phyloP scores from a whole-genome alignment of 1,139 yeast species.

The Pneumocystis canis region DNA sequence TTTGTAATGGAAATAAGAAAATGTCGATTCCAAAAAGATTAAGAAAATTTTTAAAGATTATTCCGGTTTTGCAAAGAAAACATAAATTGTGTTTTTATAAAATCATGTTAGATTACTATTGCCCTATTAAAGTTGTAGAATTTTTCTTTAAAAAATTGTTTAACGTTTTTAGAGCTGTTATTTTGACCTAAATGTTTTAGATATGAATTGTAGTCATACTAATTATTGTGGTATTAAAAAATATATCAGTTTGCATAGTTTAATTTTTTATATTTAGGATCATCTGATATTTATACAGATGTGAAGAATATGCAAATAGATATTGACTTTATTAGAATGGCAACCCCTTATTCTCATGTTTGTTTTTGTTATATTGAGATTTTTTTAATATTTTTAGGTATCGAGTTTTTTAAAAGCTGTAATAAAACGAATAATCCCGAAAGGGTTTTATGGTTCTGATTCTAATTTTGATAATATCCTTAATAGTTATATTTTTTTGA shows the following conservation, averaged over 20 bases:
- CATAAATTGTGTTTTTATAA: constrained; percentile 16
- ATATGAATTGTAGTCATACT: background rate
- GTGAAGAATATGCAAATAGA: constrained; percentile 9
- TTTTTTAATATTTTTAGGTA: constrained; percentile 2
- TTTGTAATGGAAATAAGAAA: background rate
- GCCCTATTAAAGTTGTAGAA: constrained; percentile 10
- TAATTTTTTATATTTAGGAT: constrained; percentile 5
- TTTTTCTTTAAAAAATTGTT: background rate
- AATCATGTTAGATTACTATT: constrained; percentile 16
- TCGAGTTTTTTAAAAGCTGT: constrained; percentile 6
- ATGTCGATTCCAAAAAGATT: constrained; percentile 7
- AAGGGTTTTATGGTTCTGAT: constrained; percentile 21
- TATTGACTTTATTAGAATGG: constrained; percentile 21
- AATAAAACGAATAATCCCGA: constrained; percentile 1
- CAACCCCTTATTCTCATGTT: background rate
- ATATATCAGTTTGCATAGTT: constrained; percentile 5
- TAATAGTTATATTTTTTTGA: background rate
- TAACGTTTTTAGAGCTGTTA: background rate
- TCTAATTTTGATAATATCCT: constrained; percentile 21
- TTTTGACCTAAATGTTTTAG: background rate
- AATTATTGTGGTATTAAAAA: background rate
- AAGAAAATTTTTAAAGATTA: constrained; percentile 6
- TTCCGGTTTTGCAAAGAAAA: constrained; percentile 8
- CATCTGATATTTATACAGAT: constrained; percentile 5
- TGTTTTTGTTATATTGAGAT: background rate